A percentile compares a stretch with the other conserved stretches of the same genome.
phyloP scores from a whole-genome alignment of 1,139 yeast species.

The Candida sanyaensis region DNA sequence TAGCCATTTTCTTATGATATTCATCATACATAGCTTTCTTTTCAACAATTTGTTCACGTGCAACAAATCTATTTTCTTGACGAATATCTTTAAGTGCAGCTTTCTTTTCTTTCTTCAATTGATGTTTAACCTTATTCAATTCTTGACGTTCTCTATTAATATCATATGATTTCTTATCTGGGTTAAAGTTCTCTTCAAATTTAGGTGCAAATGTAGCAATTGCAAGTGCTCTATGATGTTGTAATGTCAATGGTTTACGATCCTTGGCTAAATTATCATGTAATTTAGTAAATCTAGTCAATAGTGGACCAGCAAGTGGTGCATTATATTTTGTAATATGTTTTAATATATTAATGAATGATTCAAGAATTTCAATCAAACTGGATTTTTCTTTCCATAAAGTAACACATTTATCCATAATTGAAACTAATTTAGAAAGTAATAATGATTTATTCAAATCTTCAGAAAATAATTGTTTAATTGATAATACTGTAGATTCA shows the following conservation, averaged over 20 bases:
- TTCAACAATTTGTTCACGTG: constrained; percentile 79
- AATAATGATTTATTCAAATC: constrained; percentile 33
- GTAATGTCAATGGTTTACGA: constrained; percentile 78
- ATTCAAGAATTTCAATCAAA: constrained; percentile 54
- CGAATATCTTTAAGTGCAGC: constrained; percentile 87
- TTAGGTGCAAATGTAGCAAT: constrained; percentile 87
- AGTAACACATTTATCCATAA: constrained; percentile 31
- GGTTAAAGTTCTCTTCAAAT: constrained; percentile 94
- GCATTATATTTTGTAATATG: constrained; percentile 42
- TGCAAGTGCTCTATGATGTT: constrained; percentile 82
- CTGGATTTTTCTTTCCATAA: constrained; percentile 71
- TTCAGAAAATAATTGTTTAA: constrained; percentile 23
- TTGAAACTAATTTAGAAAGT: constrained; percentile 24
- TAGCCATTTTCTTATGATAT: constrained; percentile 89
- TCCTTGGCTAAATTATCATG: constrained; percentile 37
- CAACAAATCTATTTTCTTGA: constrained; percentile 82
- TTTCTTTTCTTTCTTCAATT: constrained; percentile 90
- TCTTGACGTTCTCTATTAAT: constrained; percentile 81
- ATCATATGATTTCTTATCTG: constrained; percentile 91
- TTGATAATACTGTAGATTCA: constrained; percentile 13
- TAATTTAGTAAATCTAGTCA: constrained; percentile 54
- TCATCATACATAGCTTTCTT: constrained; percentile 74
- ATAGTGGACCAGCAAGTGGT: constrained; percentile 27
- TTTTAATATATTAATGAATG: constrained; percentile 33
- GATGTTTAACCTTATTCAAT: constrained; percentile 75